Evolutionary conservation across 2,329 filamentous ascomycete species (phyloP), one percentile per base, ranked within the genome.

Genomic region (Pseudocercospora fijiensis): DNA sequence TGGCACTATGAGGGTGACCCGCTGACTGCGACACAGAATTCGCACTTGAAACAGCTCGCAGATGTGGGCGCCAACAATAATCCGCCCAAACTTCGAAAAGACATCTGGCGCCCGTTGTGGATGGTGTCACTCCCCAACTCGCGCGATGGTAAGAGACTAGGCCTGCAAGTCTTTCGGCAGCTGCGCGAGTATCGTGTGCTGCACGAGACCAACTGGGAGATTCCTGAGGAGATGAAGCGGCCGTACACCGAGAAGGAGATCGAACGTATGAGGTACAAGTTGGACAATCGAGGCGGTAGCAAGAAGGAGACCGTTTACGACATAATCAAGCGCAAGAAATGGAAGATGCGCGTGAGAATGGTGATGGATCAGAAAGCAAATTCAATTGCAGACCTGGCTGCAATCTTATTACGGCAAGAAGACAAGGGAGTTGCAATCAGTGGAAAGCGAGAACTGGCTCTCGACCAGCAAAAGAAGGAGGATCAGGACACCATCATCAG

Each of bases 311-410:
- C 60, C 3, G 70, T 71, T 4, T 72, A 70, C 56, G 72, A 76
- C 60, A 18, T 76, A 22, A 73, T 74, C 59, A 69, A 67, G 61
- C 64, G 70, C 73, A 70, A 63, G 70, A 77, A 68, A 78, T 80
- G 69, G 74, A 81, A 79, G 66, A 82, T 84, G 74, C 80, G 81
- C 64, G 78, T 82, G 22, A 82, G 81, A n/a, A 78, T 78, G 61
- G 77, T 88, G 51, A 87, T 88, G 85, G 79, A 88, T 71, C 86
- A 88, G 73, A 86, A 85, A 73, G 85, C 84, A n/a, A 88, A 86
- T 62, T 82, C 79, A 49, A 80, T 87, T 20, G 86, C 85, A 4
- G 86, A 88, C 70, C 73, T 87, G 24, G 85, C 85, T 0, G 82
- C 83, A 20, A 84, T 87, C 2, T 72, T 88, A 58, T 66, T 74